Evolutionary conservation across 768 basidiomycete genomes (phyloP), one percentile per base, ranked within the genome.

Genomic region (Scleroderma bovista): DNA sequence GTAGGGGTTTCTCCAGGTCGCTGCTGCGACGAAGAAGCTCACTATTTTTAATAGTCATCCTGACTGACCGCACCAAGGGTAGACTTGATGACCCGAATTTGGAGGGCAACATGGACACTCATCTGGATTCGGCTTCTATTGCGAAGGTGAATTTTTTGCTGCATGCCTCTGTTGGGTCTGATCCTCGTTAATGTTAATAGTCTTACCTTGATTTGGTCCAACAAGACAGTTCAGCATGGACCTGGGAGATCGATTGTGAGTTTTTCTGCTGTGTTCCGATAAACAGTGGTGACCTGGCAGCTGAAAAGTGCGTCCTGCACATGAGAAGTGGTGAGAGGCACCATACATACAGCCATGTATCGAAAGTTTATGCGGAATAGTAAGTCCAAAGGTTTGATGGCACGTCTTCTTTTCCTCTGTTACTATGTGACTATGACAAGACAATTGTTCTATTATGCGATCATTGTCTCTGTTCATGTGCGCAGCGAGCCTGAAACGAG

Each of bases 161-260:
- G 23, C 51, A 13, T 32, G 0, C 11, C 12, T 11, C 32, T 12
- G 6, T 3, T 16, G 3, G 22, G 22, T 40, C 13, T 17, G 38
- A 48, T 56, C 19, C 57, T 46, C 20, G 2, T 39, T 29, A 19
- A 31, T n/a, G 15, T 23, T 17, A 44, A 10, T 53, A 88, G 86
- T 68, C 81, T 1, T 87, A 88, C 58, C 66, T 85, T 31, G 78
- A 77, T 60, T 78, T 90, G 17, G 76, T 71, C 7, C 76, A 80
- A 45, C 88, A 88, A 66, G 83, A 86, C 46, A 74, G 78, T 24
- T 84, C 84, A 36, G 77, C 83, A 6, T 86, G 78, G 83, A 83
- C 84, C 9, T 90, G 86, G 85, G 87, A 89, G 60, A 72, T 90
- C 24, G 87, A 89, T 54, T 70, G 86, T 88, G 59, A 71, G 85